A percentile compares a stretch with the other conserved stretches of the same genome.
phyloP scores from a whole-genome alignment of 2,329 filamentous ascomycete species.

The Fusarium sp. region DNA sequence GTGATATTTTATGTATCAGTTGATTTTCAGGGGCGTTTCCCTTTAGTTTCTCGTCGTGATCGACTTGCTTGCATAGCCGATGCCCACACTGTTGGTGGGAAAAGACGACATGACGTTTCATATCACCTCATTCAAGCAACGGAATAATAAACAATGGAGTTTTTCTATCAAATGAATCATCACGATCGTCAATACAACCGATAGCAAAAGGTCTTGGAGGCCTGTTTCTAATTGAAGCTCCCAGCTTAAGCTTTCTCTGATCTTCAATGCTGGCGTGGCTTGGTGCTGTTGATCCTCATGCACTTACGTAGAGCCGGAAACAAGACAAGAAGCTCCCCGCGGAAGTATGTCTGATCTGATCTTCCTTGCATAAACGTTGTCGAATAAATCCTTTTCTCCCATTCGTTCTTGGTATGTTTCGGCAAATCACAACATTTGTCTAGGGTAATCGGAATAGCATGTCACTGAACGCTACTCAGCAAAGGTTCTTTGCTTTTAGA shows the following conservation, averaged over 20 bases:
- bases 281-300: slow-evolving; percentile 3
- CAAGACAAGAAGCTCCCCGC: slow-evolving; percentile 2
- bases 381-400: background rate
- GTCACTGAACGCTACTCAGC: slow-evolving; percentile 8
- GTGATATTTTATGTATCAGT: background rate
- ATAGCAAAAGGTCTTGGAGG: background rate
- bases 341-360: slow-evolving; percentile 18
- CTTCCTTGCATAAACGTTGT: slow-evolving; percentile 32
- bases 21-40: slow-evolving; percentile 29
- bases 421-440: slow-evolving; percentile 7
- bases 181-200: background rate
- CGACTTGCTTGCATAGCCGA: slow-evolving; percentile 35
- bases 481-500: slow-evolving; percentile 15
- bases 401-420: slow-evolving; percentile 22
- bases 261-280: slow-evolving; percentile 6
- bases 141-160: background rate
- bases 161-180: slow-evolving; percentile 10
- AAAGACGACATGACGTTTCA: slow-evolving; percentile 30
- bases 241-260: slow-evolving; percentile 13
- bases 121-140: slow-evolving; percentile 31
- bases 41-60: slow-evolving; percentile 15
- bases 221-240: background rate
- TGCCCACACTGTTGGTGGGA: slow-evolving; percentile 27
- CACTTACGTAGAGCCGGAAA: background rate
- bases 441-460: slow-evolving; percentile 28